A percentile compares a stretch with the other conserved stretches of the same genome.
These are phyloP conservation scores for Delitschia confertaspora DNA, from an alignment of 495 filamentous ascomycete genomes.

Conservation along the genomic window DNA sequence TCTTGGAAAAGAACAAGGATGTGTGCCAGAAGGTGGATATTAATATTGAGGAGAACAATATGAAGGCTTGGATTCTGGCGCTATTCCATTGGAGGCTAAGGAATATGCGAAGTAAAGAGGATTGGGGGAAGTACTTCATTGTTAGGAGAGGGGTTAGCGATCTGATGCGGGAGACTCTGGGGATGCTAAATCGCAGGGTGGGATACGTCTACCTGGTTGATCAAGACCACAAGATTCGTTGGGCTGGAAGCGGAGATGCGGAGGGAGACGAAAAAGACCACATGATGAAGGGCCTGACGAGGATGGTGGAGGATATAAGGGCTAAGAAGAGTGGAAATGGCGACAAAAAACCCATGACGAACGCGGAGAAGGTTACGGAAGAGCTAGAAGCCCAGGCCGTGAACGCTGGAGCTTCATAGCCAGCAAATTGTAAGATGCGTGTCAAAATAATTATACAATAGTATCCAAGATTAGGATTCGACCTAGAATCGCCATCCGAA, in stretches of 20 bases:
- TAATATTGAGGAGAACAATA: conserved; percentile 71
- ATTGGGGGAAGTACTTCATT: conserved; percentile 72
- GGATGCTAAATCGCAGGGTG: conserved; percentile 76
- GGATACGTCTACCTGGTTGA: conserved; percentile 94
- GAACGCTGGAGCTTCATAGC: conserved; percentile 13
- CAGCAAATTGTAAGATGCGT: no score
- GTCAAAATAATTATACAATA: no score
- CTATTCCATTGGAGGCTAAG: conserved; percentile 58
- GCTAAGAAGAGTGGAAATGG: conserved; percentile 1
- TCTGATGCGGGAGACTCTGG: conserved; percentile 65
- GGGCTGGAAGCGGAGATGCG: conserved; percentile 82
- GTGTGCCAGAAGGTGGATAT: conserved; percentile 68
- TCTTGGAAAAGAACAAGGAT: conserved; percentile 40
- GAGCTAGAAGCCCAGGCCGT: conserved; percentile 17
- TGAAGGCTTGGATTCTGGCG: conserved; percentile 67
- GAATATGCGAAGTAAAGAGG: conserved; percentile 44
- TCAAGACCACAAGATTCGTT: conserved; percentile 76
- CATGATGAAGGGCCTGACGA: conserved; percentile 58
- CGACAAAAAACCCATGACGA: no score
- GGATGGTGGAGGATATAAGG: conserved; percentile 57
- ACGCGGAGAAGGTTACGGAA: conserved; percentile 9
- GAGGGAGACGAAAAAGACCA: conserved; percentile 59
- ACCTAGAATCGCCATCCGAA: not conserved
- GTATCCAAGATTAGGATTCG: no score
- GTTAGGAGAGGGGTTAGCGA: conserved; percentile 68